Conservation (phyloP, 2,329 filamentous ascomycete species). For the Fonsecaea pedrosoi region DNA sequence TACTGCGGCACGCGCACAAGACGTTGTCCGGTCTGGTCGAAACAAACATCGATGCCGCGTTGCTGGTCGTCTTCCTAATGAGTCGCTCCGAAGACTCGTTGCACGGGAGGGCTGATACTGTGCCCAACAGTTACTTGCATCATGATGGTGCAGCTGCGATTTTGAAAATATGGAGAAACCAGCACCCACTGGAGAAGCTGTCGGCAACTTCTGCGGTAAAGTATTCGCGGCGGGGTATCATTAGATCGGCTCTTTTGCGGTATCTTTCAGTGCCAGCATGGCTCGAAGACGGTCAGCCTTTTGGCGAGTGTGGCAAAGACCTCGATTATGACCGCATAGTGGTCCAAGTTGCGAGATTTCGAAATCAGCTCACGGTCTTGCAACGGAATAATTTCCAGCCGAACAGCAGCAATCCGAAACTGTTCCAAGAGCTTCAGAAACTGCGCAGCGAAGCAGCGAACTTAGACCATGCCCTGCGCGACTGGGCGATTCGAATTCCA, state of each 20-base stretch:
- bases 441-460: conserved; percentile 23
- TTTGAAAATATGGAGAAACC: conserved; percentile 43
- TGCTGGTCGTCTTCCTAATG: conserved; percentile 41
- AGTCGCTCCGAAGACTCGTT: conserved; percentile 38
- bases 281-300: conserved; percentile 42
- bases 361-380: conserved; percentile 13
- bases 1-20: conserved; percentile 36
- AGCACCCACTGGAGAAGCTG: background rate
- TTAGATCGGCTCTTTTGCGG: conserved; percentile 41
- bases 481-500: conserved; percentile 28
- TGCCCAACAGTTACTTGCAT: conserved; percentile 47
- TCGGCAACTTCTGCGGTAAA: conserved; percentile 41
- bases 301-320: conserved; percentile 43
- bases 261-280: conserved; percentile 42
- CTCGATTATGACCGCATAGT: conserved; percentile 43
- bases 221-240: conserved; percentile 41
- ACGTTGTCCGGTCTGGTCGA: conserved; percentile 9
- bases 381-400: conserved; percentile 10
- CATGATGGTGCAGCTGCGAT: conserved; percentile 44
- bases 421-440: conserved; percentile 7
- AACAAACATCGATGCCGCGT: conserved; percentile 35
- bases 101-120: background rate
- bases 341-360: conserved; percentile 39
- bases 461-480: conserved; percentile 27
- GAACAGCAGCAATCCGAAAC: background rate